Base-by-base conservation (phyloP, 257 asterid genomes). In the Anisodus tanguticus region DNA sequence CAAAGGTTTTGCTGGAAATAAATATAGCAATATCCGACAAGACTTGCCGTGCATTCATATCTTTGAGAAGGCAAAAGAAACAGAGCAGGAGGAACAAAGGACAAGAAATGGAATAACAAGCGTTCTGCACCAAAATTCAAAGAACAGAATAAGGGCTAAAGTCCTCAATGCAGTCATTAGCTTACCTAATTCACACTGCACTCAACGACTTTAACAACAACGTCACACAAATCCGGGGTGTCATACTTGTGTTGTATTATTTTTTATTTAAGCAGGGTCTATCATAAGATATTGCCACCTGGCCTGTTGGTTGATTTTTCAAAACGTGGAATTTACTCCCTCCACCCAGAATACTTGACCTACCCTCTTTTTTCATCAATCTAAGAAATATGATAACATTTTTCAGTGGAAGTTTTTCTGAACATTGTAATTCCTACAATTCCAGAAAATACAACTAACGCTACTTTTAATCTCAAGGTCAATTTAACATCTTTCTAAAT, bases 31-130 rank as follows among this genome's bases (percentile, higher is more conserved):
- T 49, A 60, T 74, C 43, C 80, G 19, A 47, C 19, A 63, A 49
- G 22, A 11, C 60, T 49, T 72, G 59, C n/a, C 19, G 9, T 47
- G 60, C 60, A 72, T 72, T 47, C 60, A 47, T 72, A 72, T 19
- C 80, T 72, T 72, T 72, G 80, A 72, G 60, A 22, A 7, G 19
- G 60, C 7, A 3, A 74, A 22, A 74, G 43, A 74, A 49, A 74
- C 39, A 47, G 6, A 11, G 19, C 39, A 19, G 11, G 80, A 74
- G 60, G 60, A 19, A 47, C 41, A 74, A 51, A 74, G 41, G 60
- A 74, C 19, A 49, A 74, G 80, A 49, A 74, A 6, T 26, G 62
- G 62, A 49, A 57, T 47, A 12, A 3, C 62, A 74, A 74, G 80
- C 49, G 80, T 1, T 74, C 60, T 13, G 62, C 19, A 31, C 19